phyloP scores from a whole-genome alignment of 768 basidiomycete genomes.

The Psilocybe cyanescens region DNA sequence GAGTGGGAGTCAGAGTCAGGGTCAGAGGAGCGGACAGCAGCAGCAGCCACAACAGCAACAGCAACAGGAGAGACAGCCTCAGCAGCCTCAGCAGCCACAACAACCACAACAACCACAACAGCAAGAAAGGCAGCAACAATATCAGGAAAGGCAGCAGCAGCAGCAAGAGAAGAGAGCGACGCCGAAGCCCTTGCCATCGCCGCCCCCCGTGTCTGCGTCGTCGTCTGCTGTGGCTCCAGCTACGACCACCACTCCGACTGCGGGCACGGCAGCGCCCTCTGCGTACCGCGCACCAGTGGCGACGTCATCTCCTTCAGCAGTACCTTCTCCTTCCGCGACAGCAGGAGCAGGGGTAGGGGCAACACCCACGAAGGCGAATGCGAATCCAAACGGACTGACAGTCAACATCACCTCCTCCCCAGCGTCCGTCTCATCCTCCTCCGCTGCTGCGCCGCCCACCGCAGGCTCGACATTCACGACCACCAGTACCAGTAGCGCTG shows the following conservation, averaged over 20 bases:
- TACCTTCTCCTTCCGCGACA: background rate
- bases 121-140: no score
- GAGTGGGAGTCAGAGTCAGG: constrained; percentile 28
- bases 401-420: constrained; percentile 44
- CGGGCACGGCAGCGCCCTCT: constrained; percentile 7
- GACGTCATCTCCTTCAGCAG: background rate
- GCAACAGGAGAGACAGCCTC: background rate
- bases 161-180: constrained; percentile 27
- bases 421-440: constrained; percentile 1
- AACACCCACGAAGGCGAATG: background rate
- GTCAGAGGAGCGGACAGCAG: constrained; percentile 23
- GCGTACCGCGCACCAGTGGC: constrained; percentile 21
- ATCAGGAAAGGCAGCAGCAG: no score
- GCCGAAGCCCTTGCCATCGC: constrained; percentile 38
- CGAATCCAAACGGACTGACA: constrained; percentile 15
- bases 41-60: constrained; percentile 8
- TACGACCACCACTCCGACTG: background rate
- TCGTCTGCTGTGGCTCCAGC: background rate
- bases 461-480: background rate
- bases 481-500: background rate
- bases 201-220: constrained; percentile 18
- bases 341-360: no score
- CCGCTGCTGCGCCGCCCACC: no score
- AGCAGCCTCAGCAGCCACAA: no score
- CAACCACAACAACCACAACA: no score